A percentile compares a stretch with the other conserved stretches of the same genome.
Conservation (phyloP, 1,139 yeast species). For the Suhomyces kunorum region DNA sequence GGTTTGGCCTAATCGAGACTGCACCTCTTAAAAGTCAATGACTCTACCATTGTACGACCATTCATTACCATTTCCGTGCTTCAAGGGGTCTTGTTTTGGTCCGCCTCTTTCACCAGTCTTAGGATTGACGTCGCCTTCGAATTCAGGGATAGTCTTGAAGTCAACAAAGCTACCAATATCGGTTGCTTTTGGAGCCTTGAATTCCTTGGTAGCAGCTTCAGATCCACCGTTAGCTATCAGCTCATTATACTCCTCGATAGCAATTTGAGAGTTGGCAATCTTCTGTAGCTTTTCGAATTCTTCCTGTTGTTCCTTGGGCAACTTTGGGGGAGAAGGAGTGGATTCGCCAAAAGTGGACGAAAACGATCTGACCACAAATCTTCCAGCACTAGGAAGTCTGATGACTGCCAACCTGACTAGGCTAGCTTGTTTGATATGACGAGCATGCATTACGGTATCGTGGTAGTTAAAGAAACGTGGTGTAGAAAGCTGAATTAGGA, state of each 20-base stretch:
- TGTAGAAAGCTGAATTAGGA: background rate
- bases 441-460: background rate
- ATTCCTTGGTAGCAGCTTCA: background rate
- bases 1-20: too few species aligned
- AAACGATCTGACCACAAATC: conserved; percentile 8
- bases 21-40: conserved; percentile 68
- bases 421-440: background rate
- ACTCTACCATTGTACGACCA: conserved; percentile 96
- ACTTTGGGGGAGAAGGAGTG: conserved; percentile 77
- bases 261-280: conserved; percentile 77
- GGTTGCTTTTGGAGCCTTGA: conserved; percentile 22
- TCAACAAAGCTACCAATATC: conserved; percentile 67
- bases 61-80: conserved; percentile 65
- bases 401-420: background rate
- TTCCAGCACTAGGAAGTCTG: background rate
- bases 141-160: conserved; percentile 84
- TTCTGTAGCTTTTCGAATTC: conserved; percentile 87
- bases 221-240: conserved; percentile 28
- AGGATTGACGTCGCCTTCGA: conserved; percentile 94
- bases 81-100: conserved; percentile 96
- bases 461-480: background rate
- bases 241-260: conserved; percentile 73
- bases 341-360: conserved; percentile 31
- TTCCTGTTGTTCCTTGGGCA: conserved; percentile 85
- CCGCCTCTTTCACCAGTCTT: conserved; percentile 95